Evolutionary conservation across 176 grass and related monocot species (phyloP).

Genomic region (Panicum miliaceum): DNA sequence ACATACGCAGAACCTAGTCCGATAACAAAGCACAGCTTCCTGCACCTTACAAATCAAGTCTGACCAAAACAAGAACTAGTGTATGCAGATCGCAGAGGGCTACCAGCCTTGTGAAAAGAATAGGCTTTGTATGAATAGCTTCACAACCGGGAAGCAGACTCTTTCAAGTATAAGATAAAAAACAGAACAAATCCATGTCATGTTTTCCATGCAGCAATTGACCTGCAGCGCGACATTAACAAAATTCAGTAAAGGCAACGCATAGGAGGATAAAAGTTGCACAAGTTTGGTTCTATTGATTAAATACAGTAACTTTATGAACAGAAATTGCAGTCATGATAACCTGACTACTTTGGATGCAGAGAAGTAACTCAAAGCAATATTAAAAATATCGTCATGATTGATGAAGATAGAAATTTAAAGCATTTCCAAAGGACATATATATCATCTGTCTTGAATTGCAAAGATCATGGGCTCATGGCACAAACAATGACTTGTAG

Average conservation of each 20-base stretch:
- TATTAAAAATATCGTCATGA: neutral
- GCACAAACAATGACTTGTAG: neutral
- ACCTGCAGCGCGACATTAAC: constrained; percentile 37
- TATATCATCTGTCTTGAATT: neutral
- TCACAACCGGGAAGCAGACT: constrained; percentile 51
- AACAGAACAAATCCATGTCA: constrained; percentile 43
- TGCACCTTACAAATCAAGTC: constrained; percentile 22
- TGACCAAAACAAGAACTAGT: constrained; percentile 21
- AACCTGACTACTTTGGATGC: neutral
- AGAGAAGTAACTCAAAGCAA: constrained; percentile 4
- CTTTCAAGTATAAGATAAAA: constrained; percentile 36
- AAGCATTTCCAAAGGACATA: neutral
- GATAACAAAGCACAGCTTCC: constrained; percentile 42
- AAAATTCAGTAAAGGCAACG: constrained; percentile 18
- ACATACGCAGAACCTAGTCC: neutral
- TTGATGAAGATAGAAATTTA: neutral
- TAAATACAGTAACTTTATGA: neutral
- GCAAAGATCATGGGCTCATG: neutral
- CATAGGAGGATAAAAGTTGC: neutral
- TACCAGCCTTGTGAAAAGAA: constrained; percentile 45
- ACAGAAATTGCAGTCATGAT: neutral
- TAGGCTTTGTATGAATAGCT: constrained; percentile 49
- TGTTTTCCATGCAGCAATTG: constrained; percentile 47
- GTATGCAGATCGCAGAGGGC: constrained; percentile 13
- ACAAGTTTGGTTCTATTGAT: neutral